Percentiles rank a stretch among this genome's conserved stretches.
phyloP scores from a whole-genome alignment of 1,284 basidiomycete genomes.

The Pseudozyma thailandica region DNA sequence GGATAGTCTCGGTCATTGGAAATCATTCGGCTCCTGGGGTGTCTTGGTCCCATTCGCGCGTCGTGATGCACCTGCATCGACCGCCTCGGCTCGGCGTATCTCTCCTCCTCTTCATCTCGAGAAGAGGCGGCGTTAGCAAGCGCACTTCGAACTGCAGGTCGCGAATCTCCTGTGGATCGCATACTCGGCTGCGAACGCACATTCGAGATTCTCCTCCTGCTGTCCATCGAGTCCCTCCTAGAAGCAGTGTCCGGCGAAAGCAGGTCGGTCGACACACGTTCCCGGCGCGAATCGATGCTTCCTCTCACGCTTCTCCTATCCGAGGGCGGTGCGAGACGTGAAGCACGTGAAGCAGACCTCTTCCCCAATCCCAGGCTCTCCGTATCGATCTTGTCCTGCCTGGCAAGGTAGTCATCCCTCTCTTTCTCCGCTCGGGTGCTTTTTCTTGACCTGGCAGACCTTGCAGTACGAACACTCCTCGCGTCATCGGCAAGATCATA shows the following conservation, averaged over 20 bases:
- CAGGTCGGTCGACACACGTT: slow-evolving; percentile 5
- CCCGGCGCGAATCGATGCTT: slow-evolving; percentile 15
- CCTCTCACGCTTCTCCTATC: slow-evolving; percentile 7
- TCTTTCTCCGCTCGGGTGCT: slow-evolving; percentile 41
- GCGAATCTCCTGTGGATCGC: slow-evolving; percentile 2
- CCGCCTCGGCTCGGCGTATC: slow-evolving; percentile 1
- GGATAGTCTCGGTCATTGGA: slow-evolving; percentile 17
- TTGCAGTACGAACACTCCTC: slow-evolving; percentile 14
- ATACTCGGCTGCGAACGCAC: slow-evolving; percentile 28
- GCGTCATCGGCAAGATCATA: slow-evolving; percentile 28
- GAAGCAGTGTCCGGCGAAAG: slow-evolving; percentile 18
- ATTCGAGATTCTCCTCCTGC: slow-evolving; percentile 11
- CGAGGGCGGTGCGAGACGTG: slow-evolving; percentile 18
- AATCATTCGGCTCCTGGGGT: slow-evolving; percentile 13
- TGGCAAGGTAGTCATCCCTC: slow-evolving; percentile 41
- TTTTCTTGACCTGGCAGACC: slow-evolving; percentile 20
- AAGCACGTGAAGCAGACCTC: slow-evolving; percentile 12
- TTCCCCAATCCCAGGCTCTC: neutral
- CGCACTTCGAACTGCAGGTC: slow-evolving; percentile 16
- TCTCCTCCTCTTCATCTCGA: slow-evolving; percentile 12
- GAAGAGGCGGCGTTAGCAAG: slow-evolving; percentile 22
- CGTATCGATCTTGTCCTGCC: slow-evolving; percentile 25
- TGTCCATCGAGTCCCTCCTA: slow-evolving; percentile 28
- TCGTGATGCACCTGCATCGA: slow-evolving; percentile 13
- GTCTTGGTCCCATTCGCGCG: slow-evolving; percentile 1